Evolutionary conservation across 768 basidiomycete genomes (phyloP).

Genomic region (Tulasnella sp.): DNA sequence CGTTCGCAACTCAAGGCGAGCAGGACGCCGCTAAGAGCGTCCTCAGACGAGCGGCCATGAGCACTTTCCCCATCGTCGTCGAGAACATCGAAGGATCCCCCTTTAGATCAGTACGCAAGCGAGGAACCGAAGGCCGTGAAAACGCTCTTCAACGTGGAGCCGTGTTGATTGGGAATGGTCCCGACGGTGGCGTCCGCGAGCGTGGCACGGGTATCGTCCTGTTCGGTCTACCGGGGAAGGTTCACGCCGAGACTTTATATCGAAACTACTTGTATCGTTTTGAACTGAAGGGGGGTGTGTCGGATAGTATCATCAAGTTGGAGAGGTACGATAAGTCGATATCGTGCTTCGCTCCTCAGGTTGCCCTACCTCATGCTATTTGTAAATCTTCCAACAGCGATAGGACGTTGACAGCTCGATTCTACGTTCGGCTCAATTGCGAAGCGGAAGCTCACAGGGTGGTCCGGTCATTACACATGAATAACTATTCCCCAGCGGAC

Average conservation of each 20-base stretch:
- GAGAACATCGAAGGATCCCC: background rate
- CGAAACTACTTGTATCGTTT: slow-evolving; percentile 34
- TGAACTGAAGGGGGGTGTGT: slow-evolving; percentile 19
- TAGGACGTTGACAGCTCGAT: slow-evolving; percentile 14
- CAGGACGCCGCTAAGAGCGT: slow-evolving; percentile 32
- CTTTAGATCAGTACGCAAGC: slow-evolving; percentile 20
- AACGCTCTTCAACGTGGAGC: slow-evolving; percentile 31
- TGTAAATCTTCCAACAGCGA: background rate
- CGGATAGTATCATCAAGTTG: background rate
- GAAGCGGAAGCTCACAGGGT: slow-evolving; percentile 59
- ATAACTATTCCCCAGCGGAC: slow-evolving; percentile 31
- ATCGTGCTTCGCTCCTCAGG: too few species aligned
- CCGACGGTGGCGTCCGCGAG: slow-evolving; percentile 39
- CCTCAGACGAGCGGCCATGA: slow-evolving; percentile 37
- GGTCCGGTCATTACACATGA: slow-evolving; percentile 52
- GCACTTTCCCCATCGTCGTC: slow-evolving; percentile 32
- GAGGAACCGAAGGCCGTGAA: slow-evolving; percentile 34
- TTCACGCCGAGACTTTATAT: slow-evolving; percentile 28
- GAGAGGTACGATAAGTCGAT: background rate
- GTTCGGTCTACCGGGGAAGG: slow-evolving; percentile 48
- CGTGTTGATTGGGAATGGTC: slow-evolving; percentile 33
- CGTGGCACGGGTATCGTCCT: slow-evolving; percentile 46
- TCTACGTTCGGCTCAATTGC: slow-evolving; percentile 42
- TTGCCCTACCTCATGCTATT: too few species aligned
- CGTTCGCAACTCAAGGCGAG: slow-evolving; percentile 39